Percentiles rank a stretch among this genome's conserved stretches.
Conservation (phyloP, 768 basidiomycete genomes). For the Pulveroboletus sp. region DNA sequence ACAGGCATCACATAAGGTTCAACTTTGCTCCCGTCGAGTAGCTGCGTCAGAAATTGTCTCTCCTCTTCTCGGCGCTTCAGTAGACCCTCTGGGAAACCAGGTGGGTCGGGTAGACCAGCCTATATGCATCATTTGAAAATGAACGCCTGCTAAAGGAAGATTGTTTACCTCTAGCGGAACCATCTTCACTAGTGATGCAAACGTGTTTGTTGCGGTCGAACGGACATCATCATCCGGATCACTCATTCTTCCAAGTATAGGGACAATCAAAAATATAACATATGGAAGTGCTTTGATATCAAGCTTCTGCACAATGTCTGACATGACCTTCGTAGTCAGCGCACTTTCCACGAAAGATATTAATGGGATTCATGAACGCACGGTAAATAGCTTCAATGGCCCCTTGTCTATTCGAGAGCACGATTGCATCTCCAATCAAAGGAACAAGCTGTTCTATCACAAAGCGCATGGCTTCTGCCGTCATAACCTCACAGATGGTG, state of each 20-base stretch:
- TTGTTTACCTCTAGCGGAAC: slow-evolving; percentile 84
- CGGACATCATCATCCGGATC: slow-evolving; percentile 90
- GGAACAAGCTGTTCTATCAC: slow-evolving; percentile 86
- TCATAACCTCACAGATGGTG: slow-evolving; percentile 82
- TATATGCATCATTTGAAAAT: slow-evolving; percentile 25
- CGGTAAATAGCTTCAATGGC: slow-evolving; percentile 88
- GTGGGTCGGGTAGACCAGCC: slow-evolving; percentile 96
- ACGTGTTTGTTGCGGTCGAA: slow-evolving; percentile 92
- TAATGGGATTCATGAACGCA: slow-evolving; percentile 40
- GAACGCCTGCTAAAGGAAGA: neutral
- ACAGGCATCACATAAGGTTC: slow-evolving; percentile 86
- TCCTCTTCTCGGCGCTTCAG: slow-evolving; percentile 82
- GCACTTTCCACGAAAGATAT: neutral
- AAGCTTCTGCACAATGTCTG: slow-evolving; percentile 87
- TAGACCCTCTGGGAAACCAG: slow-evolving; percentile 84
- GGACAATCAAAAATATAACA: slow-evolving; percentile 94
- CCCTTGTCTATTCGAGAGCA: slow-evolving; percentile 78
- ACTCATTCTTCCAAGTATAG: slow-evolving; percentile 95
- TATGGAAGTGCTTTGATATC: slow-evolving; percentile 95
- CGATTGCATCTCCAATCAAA: slow-evolving; percentile 71
- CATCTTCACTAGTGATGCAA: slow-evolving; percentile 96
- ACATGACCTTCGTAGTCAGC: slow-evolving; percentile 8
- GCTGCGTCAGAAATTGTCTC: slow-evolving; percentile 86
- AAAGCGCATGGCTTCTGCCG: slow-evolving; percentile 78
- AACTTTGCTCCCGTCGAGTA: slow-evolving; percentile 93